A percentile compares a stretch with the other conserved stretches of the same genome.
phyloP scores from a whole-genome alignment of 306 rosid species.

The Prunus fruticosa region DNA sequence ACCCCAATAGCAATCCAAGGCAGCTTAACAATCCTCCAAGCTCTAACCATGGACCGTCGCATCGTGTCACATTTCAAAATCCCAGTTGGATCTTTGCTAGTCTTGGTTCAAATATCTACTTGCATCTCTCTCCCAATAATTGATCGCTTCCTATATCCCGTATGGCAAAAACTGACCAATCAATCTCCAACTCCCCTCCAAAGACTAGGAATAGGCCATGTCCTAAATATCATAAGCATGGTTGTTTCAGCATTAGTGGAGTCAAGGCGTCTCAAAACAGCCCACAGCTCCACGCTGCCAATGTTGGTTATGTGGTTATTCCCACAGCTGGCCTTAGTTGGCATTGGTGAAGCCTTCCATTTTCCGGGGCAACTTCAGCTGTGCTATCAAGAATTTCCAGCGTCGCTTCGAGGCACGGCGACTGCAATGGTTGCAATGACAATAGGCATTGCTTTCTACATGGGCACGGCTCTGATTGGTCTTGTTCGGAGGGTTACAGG shows the following conservation, averaged over 20 bases:
- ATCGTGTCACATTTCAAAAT: constrained; percentile 43
- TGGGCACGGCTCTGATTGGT: constrained; percentile 38
- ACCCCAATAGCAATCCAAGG: constrained; percentile 45
- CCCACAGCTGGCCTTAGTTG: constrained; percentile 51
- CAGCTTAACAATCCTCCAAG: constrained; percentile 59
- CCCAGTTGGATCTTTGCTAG: constrained; percentile 42
- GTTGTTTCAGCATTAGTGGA: constrained; percentile 56
- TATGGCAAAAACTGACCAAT: constrained; percentile 35
- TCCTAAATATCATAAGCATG: constrained; percentile 36
- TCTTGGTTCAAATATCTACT: constrained; percentile 32
- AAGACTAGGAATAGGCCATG: constrained; percentile 51
- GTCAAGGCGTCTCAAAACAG: constrained; percentile 51
- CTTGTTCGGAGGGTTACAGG: constrained; percentile 36
- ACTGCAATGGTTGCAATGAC: constrained; percentile 49
- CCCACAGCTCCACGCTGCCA: constrained; percentile 2
- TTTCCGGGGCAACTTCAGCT: constrained; percentile 56
- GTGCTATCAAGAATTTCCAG: constrained; percentile 60
- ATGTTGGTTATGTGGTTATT: constrained; percentile 52
- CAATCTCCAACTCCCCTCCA: constrained; percentile 39
- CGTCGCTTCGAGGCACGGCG: constrained; percentile 41
- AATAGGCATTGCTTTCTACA: constrained; percentile 40
- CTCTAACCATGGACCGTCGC: constrained; percentile 52
- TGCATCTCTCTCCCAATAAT: constrained; percentile 40
- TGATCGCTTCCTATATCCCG: constrained; percentile 44
- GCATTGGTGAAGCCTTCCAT: constrained; percentile 65